These are phyloP conservation scores for Camellia japonica DNA, from an alignment of 148 eudicot genomes.

Conservation along the genomic window DNA sequence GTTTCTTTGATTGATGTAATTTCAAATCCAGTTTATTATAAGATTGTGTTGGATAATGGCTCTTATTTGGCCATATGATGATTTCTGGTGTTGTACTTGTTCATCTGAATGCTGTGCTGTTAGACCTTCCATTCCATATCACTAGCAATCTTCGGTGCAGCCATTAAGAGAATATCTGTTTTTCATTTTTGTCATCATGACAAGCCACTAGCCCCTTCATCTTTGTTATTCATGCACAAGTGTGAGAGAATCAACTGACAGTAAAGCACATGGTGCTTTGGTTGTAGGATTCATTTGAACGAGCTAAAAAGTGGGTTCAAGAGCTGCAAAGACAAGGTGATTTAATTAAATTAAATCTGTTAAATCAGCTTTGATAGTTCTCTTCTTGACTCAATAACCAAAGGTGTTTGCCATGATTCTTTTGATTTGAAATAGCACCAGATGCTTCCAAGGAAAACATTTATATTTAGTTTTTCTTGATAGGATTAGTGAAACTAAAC, in stretches of 20 bases:
- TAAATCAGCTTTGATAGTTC: not conserved
- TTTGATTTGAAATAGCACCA: too few species aligned
- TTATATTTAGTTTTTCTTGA: not conserved
- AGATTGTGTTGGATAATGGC: not conserved
- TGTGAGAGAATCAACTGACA: not conserved
- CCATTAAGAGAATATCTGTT: not conserved
- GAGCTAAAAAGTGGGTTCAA: constrained; percentile 65
- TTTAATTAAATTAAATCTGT: not conserved
- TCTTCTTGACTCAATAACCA: not conserved
- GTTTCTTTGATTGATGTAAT: not conserved
- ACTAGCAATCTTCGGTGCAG: not conserved
- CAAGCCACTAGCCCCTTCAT: not conserved
- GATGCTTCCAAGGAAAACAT: too few species aligned
- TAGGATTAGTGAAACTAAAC: too few species aligned
- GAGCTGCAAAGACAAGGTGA: constrained; percentile 76
- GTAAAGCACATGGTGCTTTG: constrained; percentile 5
- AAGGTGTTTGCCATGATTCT: too few species aligned
- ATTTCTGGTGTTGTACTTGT: not conserved
- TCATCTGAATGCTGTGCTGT: not conserved
- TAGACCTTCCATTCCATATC: not conserved
- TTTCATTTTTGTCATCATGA: not conserved
- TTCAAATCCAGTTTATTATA: not conserved
- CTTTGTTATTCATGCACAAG: not conserved
- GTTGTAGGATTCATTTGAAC: constrained; percentile 59
- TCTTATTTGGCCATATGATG: not conserved